These are phyloP conservation scores for Xerocomellus intermedius DNA, from an alignment of 768 basidiomycete genomes.

Conservation along the genomic window DNA sequence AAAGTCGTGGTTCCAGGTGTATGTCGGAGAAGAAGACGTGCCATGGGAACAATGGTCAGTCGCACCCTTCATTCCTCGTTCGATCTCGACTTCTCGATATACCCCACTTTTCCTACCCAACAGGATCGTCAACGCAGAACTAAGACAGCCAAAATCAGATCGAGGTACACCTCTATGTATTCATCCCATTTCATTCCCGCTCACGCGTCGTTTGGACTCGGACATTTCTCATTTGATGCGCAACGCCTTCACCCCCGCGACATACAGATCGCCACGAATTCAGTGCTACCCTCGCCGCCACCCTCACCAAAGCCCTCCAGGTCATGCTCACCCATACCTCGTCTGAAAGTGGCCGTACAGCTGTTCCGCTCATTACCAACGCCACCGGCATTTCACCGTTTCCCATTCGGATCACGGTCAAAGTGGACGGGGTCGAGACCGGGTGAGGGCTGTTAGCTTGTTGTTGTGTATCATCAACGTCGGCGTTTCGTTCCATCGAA, in stretches of 20 bases:
- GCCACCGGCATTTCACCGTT: constrained; percentile 77
- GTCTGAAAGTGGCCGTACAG: constrained; percentile 70
- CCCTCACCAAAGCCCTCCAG: constrained; percentile 63
- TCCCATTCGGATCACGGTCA: constrained; percentile 68
- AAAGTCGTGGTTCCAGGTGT: constrained; percentile 76
- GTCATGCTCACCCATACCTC: constrained; percentile 77
- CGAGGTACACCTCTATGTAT: constrained; percentile 41
- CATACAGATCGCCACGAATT: constrained; percentile 48
- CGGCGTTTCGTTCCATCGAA: background rate
- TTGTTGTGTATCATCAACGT: background rate
- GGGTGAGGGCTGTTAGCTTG: constrained; percentile 25
- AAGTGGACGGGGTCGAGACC: constrained; percentile 65
- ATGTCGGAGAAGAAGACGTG: constrained; percentile 74
- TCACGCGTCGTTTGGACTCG: background rate
- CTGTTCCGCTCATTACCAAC: constrained; percentile 79
- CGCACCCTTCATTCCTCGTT: background rate
- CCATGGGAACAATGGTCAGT: constrained; percentile 85
- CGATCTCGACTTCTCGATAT: background rate
- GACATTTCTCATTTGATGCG: background rate
- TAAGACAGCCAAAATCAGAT: constrained; percentile 68
- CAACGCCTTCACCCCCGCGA: background rate
- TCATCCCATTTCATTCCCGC: background rate
- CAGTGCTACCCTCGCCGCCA: constrained; percentile 54
- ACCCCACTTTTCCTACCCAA: too few relatives aligned
- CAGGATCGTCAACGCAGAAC: constrained; percentile 80